Evolutionary conservation across 1,139 yeast species (phyloP).

Genomic region (Wickerhamiella infanticola): DNA sequence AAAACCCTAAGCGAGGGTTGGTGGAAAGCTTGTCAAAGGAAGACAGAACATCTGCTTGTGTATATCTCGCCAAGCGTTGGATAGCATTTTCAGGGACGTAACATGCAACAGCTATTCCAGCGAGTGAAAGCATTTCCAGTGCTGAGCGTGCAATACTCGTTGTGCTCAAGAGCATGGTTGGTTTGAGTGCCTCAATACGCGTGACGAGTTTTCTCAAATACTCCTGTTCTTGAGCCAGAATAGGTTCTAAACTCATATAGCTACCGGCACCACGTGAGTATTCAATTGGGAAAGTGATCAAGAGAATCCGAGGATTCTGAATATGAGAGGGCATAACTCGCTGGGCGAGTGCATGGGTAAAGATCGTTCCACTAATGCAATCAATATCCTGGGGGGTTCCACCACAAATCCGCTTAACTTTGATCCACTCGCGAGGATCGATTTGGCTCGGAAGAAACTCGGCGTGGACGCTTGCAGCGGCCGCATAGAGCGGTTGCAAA

Average conservation of each 20-base stretch:
- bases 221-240: slow-evolving; percentile 78
- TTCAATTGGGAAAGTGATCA: slow-evolving; percentile 81
- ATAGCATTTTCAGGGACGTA: slow-evolving; percentile 74
- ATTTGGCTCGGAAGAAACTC: slow-evolving; percentile 52
- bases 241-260: slow-evolving; percentile 68
- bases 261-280: slow-evolving; percentile 56
- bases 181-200: slow-evolving; percentile 59
- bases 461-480: slow-evolving; percentile 35
- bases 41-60: slow-evolving; percentile 65
- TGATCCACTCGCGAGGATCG: slow-evolving; percentile 77
- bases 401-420: slow-evolving; percentile 72
- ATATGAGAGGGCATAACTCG: slow-evolving; percentile 59
- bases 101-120: slow-evolving; percentile 63
- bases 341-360: slow-evolving; percentile 74
- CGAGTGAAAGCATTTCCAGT: slow-evolving; percentile 48
- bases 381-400: slow-evolving; percentile 43
- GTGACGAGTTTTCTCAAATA: slow-evolving; percentile 70
- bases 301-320: slow-evolving; percentile 54
- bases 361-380: slow-evolving; percentile 63
- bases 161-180: slow-evolving; percentile 68
- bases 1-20: slow-evolving; percentile 51
- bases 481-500: slow-evolving; percentile 31
- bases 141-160: slow-evolving; percentile 80
- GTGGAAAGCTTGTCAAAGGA: slow-evolving; percentile 50
- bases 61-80: slow-evolving; percentile 61